phyloP scores from a whole-genome alignment of 441 rosid genomes.

The Aquilaria agallochum region DNA sequence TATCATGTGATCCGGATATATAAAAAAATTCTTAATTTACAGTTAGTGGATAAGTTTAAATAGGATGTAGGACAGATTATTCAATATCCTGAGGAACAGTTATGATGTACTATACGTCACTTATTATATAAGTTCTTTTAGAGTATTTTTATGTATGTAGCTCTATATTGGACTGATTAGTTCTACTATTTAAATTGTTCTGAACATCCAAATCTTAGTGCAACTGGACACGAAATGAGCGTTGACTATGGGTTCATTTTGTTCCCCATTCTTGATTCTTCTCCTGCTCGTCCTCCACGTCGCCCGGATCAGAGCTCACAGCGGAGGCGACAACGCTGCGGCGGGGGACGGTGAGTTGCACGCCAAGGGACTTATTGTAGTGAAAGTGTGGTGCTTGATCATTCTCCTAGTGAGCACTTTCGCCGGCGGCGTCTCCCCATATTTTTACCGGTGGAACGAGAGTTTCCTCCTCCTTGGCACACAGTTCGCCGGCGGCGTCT shows the following conservation, averaged over 20 bases:
- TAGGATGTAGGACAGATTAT: neutral
- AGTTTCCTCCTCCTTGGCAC: conserved; percentile 59
- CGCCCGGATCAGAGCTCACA: conserved; percentile 34
- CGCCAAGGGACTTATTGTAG: conserved; percentile 35
- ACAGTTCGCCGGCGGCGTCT: conserved; percentile 70
- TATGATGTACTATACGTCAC: neutral
- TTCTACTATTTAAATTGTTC: too few relatives aligned
- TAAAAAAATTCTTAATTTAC: too few relatives aligned
- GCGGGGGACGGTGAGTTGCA: conserved; percentile 16
- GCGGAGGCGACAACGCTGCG: conserved; percentile 27
- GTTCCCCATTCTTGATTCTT: conserved; percentile 24
- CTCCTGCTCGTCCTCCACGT: conserved; percentile 36
- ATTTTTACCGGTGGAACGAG: conserved; percentile 65
- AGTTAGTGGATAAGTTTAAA: neutral
- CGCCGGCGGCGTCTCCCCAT: conserved; percentile 63
- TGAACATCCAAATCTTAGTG: too few relatives aligned
- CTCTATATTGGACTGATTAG: too few relatives aligned
- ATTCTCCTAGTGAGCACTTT: conserved; percentile 55
- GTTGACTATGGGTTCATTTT: conserved; percentile 18
- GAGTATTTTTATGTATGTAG: too few relatives aligned
- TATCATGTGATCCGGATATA: too few relatives aligned
- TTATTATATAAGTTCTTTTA: neutral
- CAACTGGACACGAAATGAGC: neutral
- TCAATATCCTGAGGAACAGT: neutral
- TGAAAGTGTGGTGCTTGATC: conserved; percentile 59